Evolutionary conservation across 1,284 basidiomycete genomes (phyloP).

Genomic region (Ustilago cynodontis): DNA sequence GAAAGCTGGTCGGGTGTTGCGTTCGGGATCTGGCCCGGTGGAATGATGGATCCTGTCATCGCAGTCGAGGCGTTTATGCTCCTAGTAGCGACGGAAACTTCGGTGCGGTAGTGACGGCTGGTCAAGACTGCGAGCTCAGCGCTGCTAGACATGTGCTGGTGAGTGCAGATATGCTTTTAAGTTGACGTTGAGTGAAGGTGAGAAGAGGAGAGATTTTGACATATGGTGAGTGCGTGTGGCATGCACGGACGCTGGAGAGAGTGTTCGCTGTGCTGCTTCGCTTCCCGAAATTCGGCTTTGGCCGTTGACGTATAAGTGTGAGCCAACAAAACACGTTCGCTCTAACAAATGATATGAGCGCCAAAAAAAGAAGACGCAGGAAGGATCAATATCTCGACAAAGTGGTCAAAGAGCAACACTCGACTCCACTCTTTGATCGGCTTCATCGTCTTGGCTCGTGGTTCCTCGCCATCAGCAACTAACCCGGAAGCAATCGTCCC

Average conservation of each 20-base stretch:
- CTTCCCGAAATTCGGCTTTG: conserved; percentile 28
- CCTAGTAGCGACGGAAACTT: neutral
- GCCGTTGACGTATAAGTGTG: conserved; percentile 11
- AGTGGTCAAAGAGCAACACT: conserved; percentile 9
- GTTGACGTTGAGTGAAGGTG: neutral
- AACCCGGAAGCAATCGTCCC: neutral
- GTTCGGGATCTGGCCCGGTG: conserved; percentile 48
- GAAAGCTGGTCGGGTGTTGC: conserved; percentile 54
- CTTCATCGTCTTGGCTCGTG: neutral
- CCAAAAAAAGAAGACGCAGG: neutral
- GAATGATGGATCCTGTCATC: conserved; percentile 31
- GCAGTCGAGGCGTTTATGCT: neutral
- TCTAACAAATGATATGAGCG: neutral
- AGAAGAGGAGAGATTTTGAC: neutral
- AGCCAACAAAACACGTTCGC: neutral
- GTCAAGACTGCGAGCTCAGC: neutral
- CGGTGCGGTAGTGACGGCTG: neutral
- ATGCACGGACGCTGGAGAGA: conserved; percentile 24
- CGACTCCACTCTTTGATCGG: conserved; percentile 1
- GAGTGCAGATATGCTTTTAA: neutral
- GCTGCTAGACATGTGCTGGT: neutral
- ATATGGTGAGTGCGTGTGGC: conserved; percentile 3
- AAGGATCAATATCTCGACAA: conserved; percentile 1
- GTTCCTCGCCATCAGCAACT: neutral
- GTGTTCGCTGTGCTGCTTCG: neutral